Conservation (phyloP, 441 rosid species). For the Jatropha multifida region DNA sequence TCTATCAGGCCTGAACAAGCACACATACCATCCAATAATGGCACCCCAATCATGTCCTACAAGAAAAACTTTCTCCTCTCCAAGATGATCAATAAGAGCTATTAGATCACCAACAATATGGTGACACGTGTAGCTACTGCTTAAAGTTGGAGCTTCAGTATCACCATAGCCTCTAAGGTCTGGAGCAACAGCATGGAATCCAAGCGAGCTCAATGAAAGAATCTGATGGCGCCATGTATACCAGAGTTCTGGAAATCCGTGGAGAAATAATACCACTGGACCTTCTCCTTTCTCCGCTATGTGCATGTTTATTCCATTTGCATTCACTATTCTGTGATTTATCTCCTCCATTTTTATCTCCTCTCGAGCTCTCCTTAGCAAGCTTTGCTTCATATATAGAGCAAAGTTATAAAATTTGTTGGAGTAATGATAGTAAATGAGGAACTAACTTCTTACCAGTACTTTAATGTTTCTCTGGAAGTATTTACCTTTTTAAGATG, state of each 20-base stretch:
- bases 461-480: background rate
- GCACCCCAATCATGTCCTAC: conserved; percentile 89
- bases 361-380: background rate
- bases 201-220: conserved; percentile 48
- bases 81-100: conserved; percentile 55
- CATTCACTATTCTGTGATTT: conserved; percentile 44
- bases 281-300: conserved; percentile 75
- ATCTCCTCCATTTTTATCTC: conserved; percentile 45
- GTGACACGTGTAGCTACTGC: conserved; percentile 50
- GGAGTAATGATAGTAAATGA: conserved; percentile 14
- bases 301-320: conserved; percentile 75
- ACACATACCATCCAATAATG: conserved; percentile 64
- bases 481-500: background rate
- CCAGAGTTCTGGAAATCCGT: conserved; percentile 89
- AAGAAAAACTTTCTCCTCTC: conserved; percentile 50
- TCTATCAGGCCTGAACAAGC: conserved; percentile 65
- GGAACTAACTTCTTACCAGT: background rate
- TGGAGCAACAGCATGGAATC: conserved; percentile 67
- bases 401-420: no score
- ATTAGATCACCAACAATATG: conserved; percentile 62
- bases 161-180: conserved; percentile 85
- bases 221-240: conserved; percentile 89
- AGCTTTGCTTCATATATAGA: conserved; percentile 11
- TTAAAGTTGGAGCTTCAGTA: conserved; percentile 50
- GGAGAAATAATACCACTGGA: conserved; percentile 55